phyloP scores from a whole-genome alignment of 2,329 filamentous ascomycete species.

The Penicillium digitatum region DNA sequence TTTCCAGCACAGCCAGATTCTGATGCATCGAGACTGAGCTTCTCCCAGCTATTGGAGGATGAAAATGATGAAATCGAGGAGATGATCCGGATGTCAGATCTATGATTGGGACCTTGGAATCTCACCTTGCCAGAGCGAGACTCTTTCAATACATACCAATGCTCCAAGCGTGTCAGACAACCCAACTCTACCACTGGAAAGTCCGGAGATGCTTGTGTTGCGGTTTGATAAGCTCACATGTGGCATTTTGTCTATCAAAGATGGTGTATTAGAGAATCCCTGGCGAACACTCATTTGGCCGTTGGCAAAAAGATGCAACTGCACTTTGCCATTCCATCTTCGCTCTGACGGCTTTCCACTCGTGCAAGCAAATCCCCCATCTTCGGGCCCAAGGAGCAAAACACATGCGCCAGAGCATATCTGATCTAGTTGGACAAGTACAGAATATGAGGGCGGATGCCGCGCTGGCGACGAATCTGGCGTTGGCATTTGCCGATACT shows the following conservation, averaged over 20 bases:
- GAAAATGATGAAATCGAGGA: slow-evolving; percentile 54
- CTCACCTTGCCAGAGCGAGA: slow-evolving; percentile 38
- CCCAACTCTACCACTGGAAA: slow-evolving; percentile 49
- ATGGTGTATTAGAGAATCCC: slow-evolving; percentile 65
- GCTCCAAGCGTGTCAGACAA: slow-evolving; percentile 42
- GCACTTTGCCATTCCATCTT: slow-evolving; percentile 65
- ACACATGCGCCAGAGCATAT: slow-evolving; percentile 64
- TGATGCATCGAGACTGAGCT: slow-evolving; percentile 23
- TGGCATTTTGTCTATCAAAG: slow-evolving; percentile 67
- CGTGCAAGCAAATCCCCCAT: slow-evolving; percentile 54
- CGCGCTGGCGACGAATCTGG: slow-evolving; percentile 66
- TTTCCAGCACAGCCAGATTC: slow-evolving; percentile 8
- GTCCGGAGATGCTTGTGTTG: slow-evolving; percentile 59
- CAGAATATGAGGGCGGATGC: slow-evolving; percentile 61
- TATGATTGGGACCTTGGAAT: slow-evolving; percentile 34
- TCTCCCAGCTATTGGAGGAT: slow-evolving; percentile 33
- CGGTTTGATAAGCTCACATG: slow-evolving; percentile 65
- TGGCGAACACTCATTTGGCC: slow-evolving; percentile 71
- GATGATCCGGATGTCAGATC: slow-evolving; percentile 44
- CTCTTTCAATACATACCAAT: slow-evolving; percentile 36
- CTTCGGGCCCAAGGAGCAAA: slow-evolving; percentile 62
- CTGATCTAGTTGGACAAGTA: slow-evolving; percentile 57
- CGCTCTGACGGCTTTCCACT: slow-evolving; percentile 67
- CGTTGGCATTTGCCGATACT: slow-evolving; percentile 65
- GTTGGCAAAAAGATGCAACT: slow-evolving; percentile 58